phyloP scores from a whole-genome alignment of 768 basidiomycete genomes.

The Auricularia heimuer region DNA sequence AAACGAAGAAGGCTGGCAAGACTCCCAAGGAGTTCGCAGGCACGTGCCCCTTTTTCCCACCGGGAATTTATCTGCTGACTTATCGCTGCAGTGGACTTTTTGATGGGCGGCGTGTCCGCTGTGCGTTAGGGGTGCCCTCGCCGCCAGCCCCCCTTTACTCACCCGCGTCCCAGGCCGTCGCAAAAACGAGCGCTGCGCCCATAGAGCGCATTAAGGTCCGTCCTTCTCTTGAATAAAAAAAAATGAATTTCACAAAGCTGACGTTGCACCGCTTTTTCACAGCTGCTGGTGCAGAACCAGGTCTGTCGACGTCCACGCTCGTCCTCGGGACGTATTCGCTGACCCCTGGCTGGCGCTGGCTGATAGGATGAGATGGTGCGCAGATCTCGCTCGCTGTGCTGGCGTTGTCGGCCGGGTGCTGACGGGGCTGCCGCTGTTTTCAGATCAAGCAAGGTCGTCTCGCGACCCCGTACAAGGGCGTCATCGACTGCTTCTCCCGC shows the following conservation, averaged over 20 bases:
- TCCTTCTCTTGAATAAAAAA: constrained; percentile 6
- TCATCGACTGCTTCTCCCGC: constrained; percentile 82
- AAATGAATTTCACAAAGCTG: not conserved
- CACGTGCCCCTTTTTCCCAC: constrained; percentile 22
- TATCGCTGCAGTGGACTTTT: constrained; percentile 64
- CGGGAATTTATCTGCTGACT: constrained; percentile 5
- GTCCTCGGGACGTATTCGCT: not conserved
- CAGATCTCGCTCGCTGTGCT: constrained; percentile 6
- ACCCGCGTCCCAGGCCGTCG: constrained; percentile 62
- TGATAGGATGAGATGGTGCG: constrained; percentile 89
- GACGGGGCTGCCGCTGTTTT: constrained; percentile 13
- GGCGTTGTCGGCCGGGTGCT: constrained; percentile 1
- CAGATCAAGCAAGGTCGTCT: constrained; percentile 99
- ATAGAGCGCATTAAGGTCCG: constrained; percentile 92
- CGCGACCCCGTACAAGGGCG: constrained; percentile 90
- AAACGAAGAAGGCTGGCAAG: constrained; percentile 68
- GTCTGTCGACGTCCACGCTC: constrained; percentile 2
- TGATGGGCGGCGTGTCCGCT: constrained; percentile 94
- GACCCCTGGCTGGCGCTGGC: not conserved
- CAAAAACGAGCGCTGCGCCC: constrained; percentile 98
- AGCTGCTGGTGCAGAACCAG: constrained; percentile 92
- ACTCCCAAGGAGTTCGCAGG: constrained; percentile 84
- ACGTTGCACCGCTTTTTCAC: not conserved
- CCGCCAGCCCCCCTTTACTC: not conserved
- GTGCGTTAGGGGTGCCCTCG: constrained; percentile 36